Percentiles rank a stretch among this genome's conserved stretches.
phyloP scores from a whole-genome alignment of 305 asterid genomes.

The Fraxinus ornus region DNA sequence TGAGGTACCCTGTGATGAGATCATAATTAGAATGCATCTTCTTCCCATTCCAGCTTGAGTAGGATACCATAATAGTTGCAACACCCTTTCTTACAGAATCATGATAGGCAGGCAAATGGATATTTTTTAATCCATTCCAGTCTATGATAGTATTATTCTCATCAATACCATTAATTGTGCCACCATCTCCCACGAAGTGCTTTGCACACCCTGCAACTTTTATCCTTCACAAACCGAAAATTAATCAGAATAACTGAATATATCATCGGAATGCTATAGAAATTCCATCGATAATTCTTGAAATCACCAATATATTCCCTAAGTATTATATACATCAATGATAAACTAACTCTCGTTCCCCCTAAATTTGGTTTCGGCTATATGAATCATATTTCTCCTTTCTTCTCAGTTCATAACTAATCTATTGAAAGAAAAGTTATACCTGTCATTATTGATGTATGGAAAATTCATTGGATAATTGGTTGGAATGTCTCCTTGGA shows the following conservation, averaged over 20 bases:
- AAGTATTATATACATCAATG: background rate
- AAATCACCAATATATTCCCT: background rate
- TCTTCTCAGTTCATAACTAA: background rate
- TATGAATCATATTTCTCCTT: background rate
- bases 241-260: background rate
- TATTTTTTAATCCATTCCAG: slow-evolving; percentile 23
- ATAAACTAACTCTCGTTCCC: background rate
- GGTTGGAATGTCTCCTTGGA: slow-evolving; percentile 35
- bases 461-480: slow-evolving; percentile 3
- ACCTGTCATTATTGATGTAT: background rate
- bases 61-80: slow-evolving; percentile 38
- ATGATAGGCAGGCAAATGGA: slow-evolving; percentile 39
- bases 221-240: slow-evolving; percentile 23
- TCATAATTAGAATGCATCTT: slow-evolving; percentile 40
- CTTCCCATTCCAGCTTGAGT: slow-evolving; percentile 45
- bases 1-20: slow-evolving; percentile 35
- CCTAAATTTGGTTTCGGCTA: background rate
- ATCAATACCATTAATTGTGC: slow-evolving; percentile 33
- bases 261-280: background rate
- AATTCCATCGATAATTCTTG: background rate
- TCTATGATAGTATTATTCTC: slow-evolving; percentile 34
- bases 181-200: slow-evolving; percentile 47
- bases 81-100: slow-evolving; percentile 40
- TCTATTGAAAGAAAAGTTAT: background rate
- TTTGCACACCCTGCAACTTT: slow-evolving; percentile 41